Evolutionary conservation across 2,329 filamentous ascomycete genomes (phyloP).

Genomic region (Neofusicoccum ribis): DNA sequence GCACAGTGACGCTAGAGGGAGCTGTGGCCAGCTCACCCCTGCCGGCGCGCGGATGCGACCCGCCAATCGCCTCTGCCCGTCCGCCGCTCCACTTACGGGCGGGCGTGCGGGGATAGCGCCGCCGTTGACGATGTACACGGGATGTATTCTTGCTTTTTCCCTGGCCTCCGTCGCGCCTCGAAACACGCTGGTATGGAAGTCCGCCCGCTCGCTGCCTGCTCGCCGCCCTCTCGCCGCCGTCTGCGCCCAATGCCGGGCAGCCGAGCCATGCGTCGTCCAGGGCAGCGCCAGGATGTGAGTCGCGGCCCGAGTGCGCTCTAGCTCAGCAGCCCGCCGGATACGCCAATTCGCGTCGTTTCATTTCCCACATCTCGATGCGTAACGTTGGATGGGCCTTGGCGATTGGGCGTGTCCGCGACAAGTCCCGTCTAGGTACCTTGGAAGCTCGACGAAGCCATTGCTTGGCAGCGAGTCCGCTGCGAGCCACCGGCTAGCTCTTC

Average conservation of each 20-base stretch:
- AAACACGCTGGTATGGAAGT: not conserved
- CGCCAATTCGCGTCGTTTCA: not conserved
- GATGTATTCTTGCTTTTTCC: not conserved
- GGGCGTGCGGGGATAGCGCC: slow-evolving; percentile 8
- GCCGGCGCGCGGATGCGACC: not conserved
- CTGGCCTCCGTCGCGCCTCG: not conserved
- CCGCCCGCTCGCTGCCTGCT: too few relatives aligned
- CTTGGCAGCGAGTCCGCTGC: not conserved
- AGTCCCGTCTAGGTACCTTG: not conserved
- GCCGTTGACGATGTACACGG: not conserved
- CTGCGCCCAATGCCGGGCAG: too few relatives aligned
- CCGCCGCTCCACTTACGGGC: not conserved
- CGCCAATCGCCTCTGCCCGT: slow-evolving; percentile 5
- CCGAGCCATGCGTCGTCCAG: too few relatives aligned
- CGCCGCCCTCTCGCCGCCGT: too few relatives aligned
- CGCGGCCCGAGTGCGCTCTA: too few relatives aligned
- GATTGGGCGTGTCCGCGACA: not conserved
- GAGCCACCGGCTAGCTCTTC: not conserved
- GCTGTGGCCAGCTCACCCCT: not conserved
- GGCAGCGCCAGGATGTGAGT: not conserved
- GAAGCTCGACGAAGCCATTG: not conserved
- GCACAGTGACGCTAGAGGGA: slow-evolving; percentile 2
- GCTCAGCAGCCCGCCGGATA: not conserved
- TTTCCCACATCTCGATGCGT: not conserved
- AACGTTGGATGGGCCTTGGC: not conserved